Percentiles rank a stretch among this genome's conserved stretches.
phyloP scores from a whole-genome alignment of 108 stramenopile genomes.

The Conticribra weissflogii region DNA sequence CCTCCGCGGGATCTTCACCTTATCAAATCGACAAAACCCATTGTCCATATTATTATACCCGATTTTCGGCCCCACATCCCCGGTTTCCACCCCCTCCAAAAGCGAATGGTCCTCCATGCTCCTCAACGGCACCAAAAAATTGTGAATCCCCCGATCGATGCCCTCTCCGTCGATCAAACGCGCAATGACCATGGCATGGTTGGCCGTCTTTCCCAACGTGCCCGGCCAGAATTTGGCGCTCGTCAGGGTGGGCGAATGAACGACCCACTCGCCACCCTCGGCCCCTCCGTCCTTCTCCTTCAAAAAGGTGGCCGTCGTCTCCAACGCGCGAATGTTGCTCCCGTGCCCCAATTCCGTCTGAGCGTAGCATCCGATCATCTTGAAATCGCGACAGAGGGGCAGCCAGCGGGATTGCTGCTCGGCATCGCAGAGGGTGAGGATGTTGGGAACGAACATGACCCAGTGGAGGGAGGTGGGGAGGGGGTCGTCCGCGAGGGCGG shows the following conservation, averaged over 20 bases:
- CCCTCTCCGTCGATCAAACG: constrained; percentile 90
- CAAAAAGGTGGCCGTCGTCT: constrained; percentile 94
- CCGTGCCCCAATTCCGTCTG: constrained; percentile 97
- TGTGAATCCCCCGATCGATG: constrained; percentile 87
- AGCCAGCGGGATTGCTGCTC: constrained; percentile 91
- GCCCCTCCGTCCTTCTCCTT: constrained; percentile 64
- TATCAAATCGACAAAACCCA: constrained; percentile 87
- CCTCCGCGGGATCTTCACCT: constrained; percentile 86
- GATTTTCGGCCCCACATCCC: constrained; percentile 97
- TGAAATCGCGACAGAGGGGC: constrained; percentile 91
- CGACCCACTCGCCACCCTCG: constrained; percentile 77
- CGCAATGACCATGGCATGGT: constrained; percentile 97
- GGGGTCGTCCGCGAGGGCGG: constrained; percentile 74
- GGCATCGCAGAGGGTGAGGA: constrained; percentile 81
- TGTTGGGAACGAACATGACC: constrained; percentile 94
- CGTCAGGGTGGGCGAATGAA: constrained; percentile 90
- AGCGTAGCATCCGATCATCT: constrained; percentile 95
- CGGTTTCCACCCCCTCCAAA: constrained; percentile 88
- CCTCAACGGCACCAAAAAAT: constrained; percentile 93
- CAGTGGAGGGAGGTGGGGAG: constrained; percentile 84
- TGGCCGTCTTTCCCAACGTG: constrained; percentile 92
- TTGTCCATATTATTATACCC: constrained; percentile 97
- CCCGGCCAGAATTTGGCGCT: constrained; percentile 96
- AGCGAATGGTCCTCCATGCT: constrained; percentile 78
- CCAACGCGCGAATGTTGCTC: constrained; percentile 90